Conservation (phyloP, 345 rosid species). For the Eucalyptus albens region DNA sequence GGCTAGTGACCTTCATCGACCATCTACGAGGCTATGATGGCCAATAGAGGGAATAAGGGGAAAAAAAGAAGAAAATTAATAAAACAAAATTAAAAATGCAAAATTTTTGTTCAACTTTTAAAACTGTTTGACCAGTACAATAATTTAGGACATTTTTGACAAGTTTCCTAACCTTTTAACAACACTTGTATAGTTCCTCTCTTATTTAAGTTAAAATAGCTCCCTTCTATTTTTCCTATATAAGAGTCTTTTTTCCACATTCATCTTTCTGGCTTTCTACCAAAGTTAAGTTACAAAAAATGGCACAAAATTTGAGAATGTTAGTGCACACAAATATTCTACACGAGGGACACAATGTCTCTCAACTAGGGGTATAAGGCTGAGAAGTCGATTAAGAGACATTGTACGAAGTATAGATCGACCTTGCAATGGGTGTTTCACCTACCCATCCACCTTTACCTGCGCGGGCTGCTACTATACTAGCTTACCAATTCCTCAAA, state of each 20-base stretch:
- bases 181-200: not conserved
- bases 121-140: not conserved
- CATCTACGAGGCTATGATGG: not conserved
- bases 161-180: not conserved
- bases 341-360: not conserved
- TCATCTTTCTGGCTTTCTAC: not conserved
- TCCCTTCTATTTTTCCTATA: not conserved
- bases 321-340: not conserved
- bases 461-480: rapidly evolving
- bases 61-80: no score
- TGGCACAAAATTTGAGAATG: not conserved
- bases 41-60: no score
- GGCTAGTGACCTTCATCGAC: not conserved
- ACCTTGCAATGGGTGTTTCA: no score
- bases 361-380: no score
- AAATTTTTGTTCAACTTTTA: no score
- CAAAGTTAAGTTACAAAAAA: not conserved
- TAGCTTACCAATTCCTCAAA: no score
- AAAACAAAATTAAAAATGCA: no score
- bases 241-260: not conserved
- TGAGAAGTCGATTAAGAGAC: rapidly evolving
- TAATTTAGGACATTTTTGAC: not conserved
- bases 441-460: no score
- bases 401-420: rapidly evolving
- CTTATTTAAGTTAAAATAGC: no score